Percentiles rank a stretch among this genome's conserved stretches.
Conservation (phyloP, 805 yeast species). For the Zygotorulaspora florentina region DNA sequence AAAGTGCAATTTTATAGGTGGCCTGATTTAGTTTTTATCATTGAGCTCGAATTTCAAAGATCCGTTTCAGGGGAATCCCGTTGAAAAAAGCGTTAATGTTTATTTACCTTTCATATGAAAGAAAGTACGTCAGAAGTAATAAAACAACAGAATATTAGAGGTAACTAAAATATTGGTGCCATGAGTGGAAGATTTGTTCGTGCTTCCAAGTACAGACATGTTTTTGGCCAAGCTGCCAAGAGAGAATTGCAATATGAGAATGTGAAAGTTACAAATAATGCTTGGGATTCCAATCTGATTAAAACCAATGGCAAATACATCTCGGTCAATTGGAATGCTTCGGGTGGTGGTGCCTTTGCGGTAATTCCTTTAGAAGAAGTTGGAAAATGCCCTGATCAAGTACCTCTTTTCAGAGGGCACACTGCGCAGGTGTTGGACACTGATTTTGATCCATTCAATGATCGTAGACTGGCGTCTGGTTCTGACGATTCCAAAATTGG, state of each 20-base stretch:
- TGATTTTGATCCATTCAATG: slow-evolving; percentile 89
- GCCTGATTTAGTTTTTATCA: not conserved
- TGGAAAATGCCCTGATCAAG: slow-evolving; percentile 91
- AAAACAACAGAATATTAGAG: not conserved
- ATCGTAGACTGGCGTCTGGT: slow-evolving; percentile 66
- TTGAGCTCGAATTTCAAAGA: not conserved
- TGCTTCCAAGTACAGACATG: slow-evolving; percentile 95
- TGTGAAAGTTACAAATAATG: slow-evolving; percentile 76
- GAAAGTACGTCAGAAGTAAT: not conserved
- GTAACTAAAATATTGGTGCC: slow-evolving; percentile 10
- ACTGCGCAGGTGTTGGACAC: slow-evolving; percentile 94
- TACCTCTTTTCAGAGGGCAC: slow-evolving; percentile 93
- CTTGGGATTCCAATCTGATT: slow-evolving; percentile 92
- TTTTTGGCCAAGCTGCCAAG: slow-evolving; percentile 81
- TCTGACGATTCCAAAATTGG: slow-evolving; percentile 80
- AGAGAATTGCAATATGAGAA: slow-evolving; percentile 44
- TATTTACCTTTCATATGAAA: not conserved
- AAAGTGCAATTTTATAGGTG: not conserved
- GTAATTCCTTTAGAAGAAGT: slow-evolving; percentile 80
- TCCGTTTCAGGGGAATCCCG: not conserved
- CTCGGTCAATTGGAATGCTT: slow-evolving; percentile 86
- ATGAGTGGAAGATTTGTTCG: slow-evolving; percentile 85
- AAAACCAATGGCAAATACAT: slow-evolving; percentile 82
- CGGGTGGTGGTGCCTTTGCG: slow-evolving; percentile 98
- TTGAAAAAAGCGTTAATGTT: not conserved